Evolutionary conservation across 2,329 filamentous ascomycete genomes (phyloP), one percentile per base, ranked within the genome.

Genomic region (Stemphylium lycopersici): DNA sequence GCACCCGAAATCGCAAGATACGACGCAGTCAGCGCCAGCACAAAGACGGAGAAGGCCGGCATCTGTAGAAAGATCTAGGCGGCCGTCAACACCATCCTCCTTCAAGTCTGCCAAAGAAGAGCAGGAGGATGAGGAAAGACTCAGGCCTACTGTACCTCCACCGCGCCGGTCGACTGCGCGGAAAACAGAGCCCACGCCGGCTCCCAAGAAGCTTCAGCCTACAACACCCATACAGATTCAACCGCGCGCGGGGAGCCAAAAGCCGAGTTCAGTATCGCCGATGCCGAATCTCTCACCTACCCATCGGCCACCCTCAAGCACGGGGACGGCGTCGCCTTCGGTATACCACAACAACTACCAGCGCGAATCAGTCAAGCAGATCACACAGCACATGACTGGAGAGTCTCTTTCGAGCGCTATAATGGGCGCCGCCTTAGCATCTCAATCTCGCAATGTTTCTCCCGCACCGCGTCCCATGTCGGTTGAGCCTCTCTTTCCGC

Each of bases 361-460:
- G 51, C 71, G 68, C 53, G 69, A 59, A 58, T 77, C 43, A 1
- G 66, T 72, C 13, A 74, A 67, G 55, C 68, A 72, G 8, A 74
- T 78, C 39, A 75, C 76, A 7, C 78, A 79, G 6, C 76, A 80
- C 46, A 79, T 87, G 24, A 82, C 83, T 1, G 80, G 90, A 8
- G 83, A 87, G 54, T 86, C 86, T 0, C 82, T 93, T 6, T 87
- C 89, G 11, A 85, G 85, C 64, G 90, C 90, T 58, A 91, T 93
- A 53, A 83, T 93, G 65, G 90, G 89, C 2, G 87, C 89, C 2
- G 89, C 87, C 20, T 79, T 93, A 0, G 90, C 90, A 4, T 56
- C 57, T 8, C 85, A 88, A 0, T 81, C 86, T 2, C 84, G 86
- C 8, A 76, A 72, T 18, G 71, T 65, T 4, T 78, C 78, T 0